A percentile compares a stretch with the other conserved stretches of the same genome.
Conservation (phyloP, 106 monocot species). For the Xerophyta viscosa region DNA sequence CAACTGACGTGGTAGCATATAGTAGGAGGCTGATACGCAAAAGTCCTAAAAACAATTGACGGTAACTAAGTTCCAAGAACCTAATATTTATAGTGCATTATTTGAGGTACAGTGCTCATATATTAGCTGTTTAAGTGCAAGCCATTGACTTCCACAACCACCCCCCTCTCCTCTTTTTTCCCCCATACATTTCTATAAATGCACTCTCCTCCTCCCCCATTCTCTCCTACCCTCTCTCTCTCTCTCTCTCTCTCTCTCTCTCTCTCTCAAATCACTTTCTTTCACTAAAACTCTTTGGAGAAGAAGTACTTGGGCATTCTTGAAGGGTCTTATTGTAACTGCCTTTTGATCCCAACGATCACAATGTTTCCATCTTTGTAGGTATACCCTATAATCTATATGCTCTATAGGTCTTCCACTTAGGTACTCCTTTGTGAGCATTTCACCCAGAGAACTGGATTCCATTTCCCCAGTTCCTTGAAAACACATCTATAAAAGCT, state of each 20-base stretch:
- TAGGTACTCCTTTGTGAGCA: no score
- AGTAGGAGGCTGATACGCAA: no score
- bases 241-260: neutral
- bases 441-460: slow-evolving; percentile 9
- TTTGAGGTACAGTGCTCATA: neutral
- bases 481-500: slow-evolving; percentile 19
- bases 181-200: neutral
- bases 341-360: no score
- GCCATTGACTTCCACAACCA: neutral
- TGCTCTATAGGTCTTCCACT: neutral
- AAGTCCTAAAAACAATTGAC: no score
- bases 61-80: no score
- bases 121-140: slow-evolving; percentile 1
- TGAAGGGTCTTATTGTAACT: no score
- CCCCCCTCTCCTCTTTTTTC: neutral
- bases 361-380: no score
- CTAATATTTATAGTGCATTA: neutral
- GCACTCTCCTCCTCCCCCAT: neutral
- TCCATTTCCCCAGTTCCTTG: slow-evolving; percentile 7
- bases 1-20: no score
- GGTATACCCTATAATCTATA: neutral
- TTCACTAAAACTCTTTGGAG: no score
- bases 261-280: no score
- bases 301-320: no score
- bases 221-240: neutral